A percentile compares a stretch with the other conserved stretches of the same genome.
phyloP scores from a whole-genome alignment of 192 early-diverging fungal species.

The Backusella sp. region DNA sequence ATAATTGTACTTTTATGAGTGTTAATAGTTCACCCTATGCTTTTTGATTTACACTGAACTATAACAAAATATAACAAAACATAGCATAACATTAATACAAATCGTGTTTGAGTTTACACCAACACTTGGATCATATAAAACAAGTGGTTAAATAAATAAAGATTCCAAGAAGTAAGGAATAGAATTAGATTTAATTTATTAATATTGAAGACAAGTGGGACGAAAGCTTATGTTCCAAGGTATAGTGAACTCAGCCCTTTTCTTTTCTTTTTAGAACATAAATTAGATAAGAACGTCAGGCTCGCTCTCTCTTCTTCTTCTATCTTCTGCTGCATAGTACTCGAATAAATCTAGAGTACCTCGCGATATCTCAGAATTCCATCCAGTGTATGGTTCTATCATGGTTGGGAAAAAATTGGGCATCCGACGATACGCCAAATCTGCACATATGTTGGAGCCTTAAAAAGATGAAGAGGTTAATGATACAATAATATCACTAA shows the following conservation, averaged over 20 bases:
- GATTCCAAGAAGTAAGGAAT: not conserved
- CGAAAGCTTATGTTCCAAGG: not conserved
- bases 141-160: too few species aligned
- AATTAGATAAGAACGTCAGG: not conserved
- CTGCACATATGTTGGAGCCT: constrained; percentile 1
- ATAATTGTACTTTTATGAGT: not conserved
- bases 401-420: not conserved
- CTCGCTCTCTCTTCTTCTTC: not conserved
- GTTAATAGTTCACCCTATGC: too few species aligned
- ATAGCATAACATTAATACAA: too few species aligned
- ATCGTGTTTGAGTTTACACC: too few species aligned
- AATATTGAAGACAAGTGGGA: not conserved
- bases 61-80: too few species aligned
- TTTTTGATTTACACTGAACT: too few species aligned
- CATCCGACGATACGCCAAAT: constrained; percentile 4
- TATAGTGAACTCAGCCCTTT: not conserved
- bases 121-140: too few species aligned
- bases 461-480: not conserved
- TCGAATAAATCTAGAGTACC: not conserved
- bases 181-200: not conserved
- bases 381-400: not conserved
- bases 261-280: not conserved
- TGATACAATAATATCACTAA: not conserved
- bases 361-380: not conserved
- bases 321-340: not conserved